Conservation (phyloP, 2,329 filamentous ascomycete genomes). For the Phaeophleospora eucalypticola region DNA sequence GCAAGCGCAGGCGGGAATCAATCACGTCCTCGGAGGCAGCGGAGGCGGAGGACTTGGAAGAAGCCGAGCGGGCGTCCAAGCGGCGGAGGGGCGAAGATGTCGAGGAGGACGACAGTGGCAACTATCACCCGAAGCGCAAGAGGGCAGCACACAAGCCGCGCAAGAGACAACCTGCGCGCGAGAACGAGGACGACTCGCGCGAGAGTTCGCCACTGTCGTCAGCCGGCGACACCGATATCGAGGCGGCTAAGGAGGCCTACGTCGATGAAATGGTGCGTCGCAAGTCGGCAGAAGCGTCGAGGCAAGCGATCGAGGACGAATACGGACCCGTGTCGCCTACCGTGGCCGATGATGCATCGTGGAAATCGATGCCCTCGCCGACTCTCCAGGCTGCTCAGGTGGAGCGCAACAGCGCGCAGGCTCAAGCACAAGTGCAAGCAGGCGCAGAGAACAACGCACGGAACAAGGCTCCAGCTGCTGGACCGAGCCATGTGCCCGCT, state of each 20-base stretch:
- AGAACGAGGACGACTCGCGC: neutral
- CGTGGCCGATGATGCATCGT: slow-evolving; percentile 2
- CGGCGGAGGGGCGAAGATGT: slow-evolving; percentile 5
- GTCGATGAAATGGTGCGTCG: slow-evolving; percentile 12
- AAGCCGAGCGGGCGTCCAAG: slow-evolving; percentile 8
- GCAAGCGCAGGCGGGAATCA: slow-evolving; percentile 4
- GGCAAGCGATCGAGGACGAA: slow-evolving; percentile 8
- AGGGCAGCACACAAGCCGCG: neutral
- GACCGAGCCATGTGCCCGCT: slow-evolving; percentile 1
- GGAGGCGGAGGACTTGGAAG: slow-evolving; percentile 4
- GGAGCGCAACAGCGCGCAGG: neutral
- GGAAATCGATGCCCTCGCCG: slow-evolving; percentile 7
- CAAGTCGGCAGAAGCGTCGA: slow-evolving; percentile 6
- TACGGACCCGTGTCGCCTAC: slow-evolving; percentile 10
- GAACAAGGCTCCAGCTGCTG: neutral
- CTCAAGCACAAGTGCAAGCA: neutral
- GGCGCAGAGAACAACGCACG: neutral
- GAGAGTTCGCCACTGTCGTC: slow-evolving; percentile 7
- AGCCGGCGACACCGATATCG: slow-evolving; percentile 7
- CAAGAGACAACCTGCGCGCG: no score
- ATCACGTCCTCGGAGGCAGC: slow-evolving; percentile 3
- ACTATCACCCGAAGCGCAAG: slow-evolving; percentile 1
- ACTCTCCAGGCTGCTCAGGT: neutral
- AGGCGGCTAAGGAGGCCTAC: slow-evolving; percentile 11
- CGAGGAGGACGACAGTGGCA: slow-evolving; percentile 7